A percentile compares a stretch with the other conserved stretches of the same genome.
These are phyloP conservation scores for Emergomyces orientalis DNA, from an alignment of 2,329 filamentous ascomycete genomes.

Conservation along the genomic window DNA sequence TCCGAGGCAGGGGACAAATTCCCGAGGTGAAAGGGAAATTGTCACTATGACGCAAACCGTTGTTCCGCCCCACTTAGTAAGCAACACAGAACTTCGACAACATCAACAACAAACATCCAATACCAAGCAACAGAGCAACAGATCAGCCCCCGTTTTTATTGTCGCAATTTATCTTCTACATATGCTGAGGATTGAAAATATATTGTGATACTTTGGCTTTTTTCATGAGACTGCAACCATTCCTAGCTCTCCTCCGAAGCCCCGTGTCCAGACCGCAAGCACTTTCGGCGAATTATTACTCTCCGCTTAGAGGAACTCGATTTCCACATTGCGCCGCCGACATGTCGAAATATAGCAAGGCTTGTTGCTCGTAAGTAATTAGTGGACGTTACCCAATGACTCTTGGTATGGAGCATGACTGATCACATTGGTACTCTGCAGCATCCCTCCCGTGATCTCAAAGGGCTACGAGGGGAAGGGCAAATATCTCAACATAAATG, in stretches of 20 bases:
- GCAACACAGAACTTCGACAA: background rate
- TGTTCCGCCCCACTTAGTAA: background rate
- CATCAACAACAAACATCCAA: background rate
- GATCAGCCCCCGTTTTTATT: background rate
- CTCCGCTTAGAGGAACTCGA: background rate
- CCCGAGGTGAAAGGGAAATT: background rate
- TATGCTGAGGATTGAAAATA: background rate
- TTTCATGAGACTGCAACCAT: slow-evolving; percentile 3
- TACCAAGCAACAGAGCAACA: background rate
- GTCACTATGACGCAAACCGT: background rate
- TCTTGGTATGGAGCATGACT: background rate
- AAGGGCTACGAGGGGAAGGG: slow-evolving; percentile 49
- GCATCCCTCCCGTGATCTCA: slow-evolving; percentile 35
- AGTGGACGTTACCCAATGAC: background rate
- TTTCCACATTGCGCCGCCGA: slow-evolving; percentile 1
- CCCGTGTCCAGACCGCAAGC: background rate
- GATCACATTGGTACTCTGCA: slow-evolving; percentile 13
- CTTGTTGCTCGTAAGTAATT: slow-evolving; percentile 35
- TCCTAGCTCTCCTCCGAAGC: background rate
- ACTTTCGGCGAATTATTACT: background rate
- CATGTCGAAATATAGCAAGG: slow-evolving; percentile 37
- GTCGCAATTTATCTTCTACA: background rate
- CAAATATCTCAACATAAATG: slow-evolving; percentile 49
- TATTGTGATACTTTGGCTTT: background rate
- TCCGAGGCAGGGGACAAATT: background rate